These are phyloP conservation scores for Bryopsis sp. DNA, from an alignment of 139 green algal species.

Conservation along the genomic window DNA sequence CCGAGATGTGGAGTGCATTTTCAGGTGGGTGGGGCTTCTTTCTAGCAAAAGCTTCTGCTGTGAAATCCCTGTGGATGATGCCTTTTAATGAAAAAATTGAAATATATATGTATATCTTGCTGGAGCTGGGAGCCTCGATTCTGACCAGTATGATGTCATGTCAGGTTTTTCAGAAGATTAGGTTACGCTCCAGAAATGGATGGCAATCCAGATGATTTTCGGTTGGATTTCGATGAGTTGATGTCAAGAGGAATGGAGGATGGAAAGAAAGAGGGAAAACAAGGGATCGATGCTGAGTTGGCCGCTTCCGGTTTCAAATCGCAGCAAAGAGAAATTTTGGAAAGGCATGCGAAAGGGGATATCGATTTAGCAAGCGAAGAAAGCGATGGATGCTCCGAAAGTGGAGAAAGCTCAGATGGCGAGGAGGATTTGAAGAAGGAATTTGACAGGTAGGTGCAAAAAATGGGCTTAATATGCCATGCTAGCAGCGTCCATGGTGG, in stretches of 20 bases:
- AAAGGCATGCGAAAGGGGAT: conserved; percentile 13
- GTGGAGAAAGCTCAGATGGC: too few relatives aligned
- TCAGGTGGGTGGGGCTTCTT: conserved; percentile 27
- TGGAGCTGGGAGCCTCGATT: conserved; percentile 4
- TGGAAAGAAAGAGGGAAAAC: neutral
- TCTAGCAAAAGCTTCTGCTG: neutral
- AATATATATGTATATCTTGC: neutral
- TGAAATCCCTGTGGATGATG: neutral
- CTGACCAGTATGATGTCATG: neutral
- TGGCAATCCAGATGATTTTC: conserved; percentile 35
- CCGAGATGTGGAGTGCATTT: conserved; percentile 86
- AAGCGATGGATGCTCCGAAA: too few relatives aligned
- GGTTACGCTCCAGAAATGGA: conserved; percentile 51
- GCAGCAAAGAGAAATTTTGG: conserved; percentile 37
- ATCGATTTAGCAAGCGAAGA: too few relatives aligned
- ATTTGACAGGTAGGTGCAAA: too few relatives aligned
- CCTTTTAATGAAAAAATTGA: neutral
- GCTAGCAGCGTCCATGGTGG: too few relatives aligned
- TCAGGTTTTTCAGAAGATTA: conserved; percentile 17
- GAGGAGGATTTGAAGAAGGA: too few relatives aligned
- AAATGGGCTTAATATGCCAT: too few relatives aligned
- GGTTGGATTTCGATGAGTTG: conserved; percentile 37
- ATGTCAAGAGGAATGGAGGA: conserved; percentile 6
- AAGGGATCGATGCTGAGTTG: conserved; percentile 46
- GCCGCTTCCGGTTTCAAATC: conserved; percentile 55